Evolutionary conservation across 768 basidiomycete species (phyloP).

Genomic region (Mycena haematopus): DNA sequence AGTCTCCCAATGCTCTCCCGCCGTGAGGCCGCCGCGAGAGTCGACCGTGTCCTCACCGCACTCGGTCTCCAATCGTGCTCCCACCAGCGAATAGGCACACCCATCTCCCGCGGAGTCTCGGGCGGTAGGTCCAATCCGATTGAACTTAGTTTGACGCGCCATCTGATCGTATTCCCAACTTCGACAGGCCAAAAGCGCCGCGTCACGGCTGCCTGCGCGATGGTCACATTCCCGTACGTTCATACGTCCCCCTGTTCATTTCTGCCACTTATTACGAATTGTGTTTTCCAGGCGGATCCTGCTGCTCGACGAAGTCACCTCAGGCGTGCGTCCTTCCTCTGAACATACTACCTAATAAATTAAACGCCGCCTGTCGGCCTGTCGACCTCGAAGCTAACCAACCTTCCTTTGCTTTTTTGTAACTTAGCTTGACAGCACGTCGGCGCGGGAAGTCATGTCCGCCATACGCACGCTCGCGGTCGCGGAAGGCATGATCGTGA

Average conservation of each 20-base stretch:
- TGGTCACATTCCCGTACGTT: conserved; percentile 61
- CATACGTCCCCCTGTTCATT: background rate
- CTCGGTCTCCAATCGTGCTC: conserved; percentile 58
- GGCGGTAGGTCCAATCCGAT: conserved; percentile 44
- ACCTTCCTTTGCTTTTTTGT: background rate
- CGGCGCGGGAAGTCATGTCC: conserved; percentile 49
- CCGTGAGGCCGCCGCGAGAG: conserved; percentile 45
- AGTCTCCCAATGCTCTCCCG: conserved; percentile 45
- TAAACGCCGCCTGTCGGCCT: background rate
- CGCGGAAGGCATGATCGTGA: conserved; percentile 58
- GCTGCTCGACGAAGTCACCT: conserved; percentile 68
- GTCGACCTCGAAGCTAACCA: background rate
- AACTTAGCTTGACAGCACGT: conserved; percentile 53
- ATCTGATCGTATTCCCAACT: background rate
- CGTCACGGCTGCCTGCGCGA: conserved; percentile 62
- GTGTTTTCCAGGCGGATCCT: conserved; percentile 50
- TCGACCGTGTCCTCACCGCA: conserved; percentile 49
- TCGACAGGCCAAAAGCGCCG: conserved; percentile 63
- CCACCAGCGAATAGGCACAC: conserved; percentile 61
- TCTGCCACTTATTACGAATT: background rate
- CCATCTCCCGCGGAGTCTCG: conserved; percentile 63
- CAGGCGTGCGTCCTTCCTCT: conserved; percentile 42
- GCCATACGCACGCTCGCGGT: conserved; percentile 52
- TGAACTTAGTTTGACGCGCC: background rate
- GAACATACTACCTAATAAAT: no score